Evolutionary conservation across 495 filamentous ascomycete genomes (phyloP).

Genomic region (Neurospora sp.): DNA sequence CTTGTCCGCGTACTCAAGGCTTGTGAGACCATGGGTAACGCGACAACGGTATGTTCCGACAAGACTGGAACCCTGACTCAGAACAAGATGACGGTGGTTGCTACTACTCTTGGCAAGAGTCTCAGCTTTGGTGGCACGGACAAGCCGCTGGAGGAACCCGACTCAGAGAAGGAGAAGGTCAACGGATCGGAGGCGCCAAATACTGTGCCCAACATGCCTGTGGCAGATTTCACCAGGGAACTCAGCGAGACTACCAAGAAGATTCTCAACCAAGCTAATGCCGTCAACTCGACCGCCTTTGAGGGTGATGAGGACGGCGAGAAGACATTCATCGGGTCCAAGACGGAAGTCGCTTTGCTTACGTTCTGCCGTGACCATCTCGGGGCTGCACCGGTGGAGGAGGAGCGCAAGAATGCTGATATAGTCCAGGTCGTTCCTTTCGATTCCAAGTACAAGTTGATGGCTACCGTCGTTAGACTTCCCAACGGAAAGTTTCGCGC

Average conservation of each 20-base stretch:
- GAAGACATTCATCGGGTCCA: constrained; percentile 71
- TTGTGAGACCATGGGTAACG: constrained; percentile 97
- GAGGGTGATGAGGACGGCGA: constrained; percentile 73
- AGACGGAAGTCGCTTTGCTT: constrained; percentile 79
- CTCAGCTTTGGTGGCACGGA: constrained; percentile 50
- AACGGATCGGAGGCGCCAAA: not conserved
- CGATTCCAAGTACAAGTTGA: constrained; percentile 78
- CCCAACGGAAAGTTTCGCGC: constrained; percentile 56
- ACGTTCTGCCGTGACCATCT: constrained; percentile 63
- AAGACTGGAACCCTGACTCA: constrained; percentile 94
- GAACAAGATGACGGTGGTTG: constrained; percentile 84
- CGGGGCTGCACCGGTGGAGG: constrained; percentile 57
- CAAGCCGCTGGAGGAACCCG: constrained; percentile 16
- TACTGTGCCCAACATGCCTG: constrained; percentile 22
- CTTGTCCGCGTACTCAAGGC: constrained; percentile 81
- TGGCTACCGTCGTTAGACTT: constrained; percentile 65
- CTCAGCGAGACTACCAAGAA: constrained; percentile 49
- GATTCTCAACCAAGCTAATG: constrained; percentile 62
- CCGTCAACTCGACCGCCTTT: constrained; percentile 81
- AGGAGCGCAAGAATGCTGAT: constrained; percentile 61
- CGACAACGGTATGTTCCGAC: constrained; percentile 91
- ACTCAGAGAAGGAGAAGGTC: constrained; percentile 1
- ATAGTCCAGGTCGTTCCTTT: constrained; percentile 72
- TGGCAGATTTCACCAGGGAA: constrained; percentile 25
- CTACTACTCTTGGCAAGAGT: constrained; percentile 60